These are phyloP conservation scores for Aspergillus kassunensis DNA, from an alignment of 495 filamentous ascomycete species.

Conservation along the genomic window DNA sequence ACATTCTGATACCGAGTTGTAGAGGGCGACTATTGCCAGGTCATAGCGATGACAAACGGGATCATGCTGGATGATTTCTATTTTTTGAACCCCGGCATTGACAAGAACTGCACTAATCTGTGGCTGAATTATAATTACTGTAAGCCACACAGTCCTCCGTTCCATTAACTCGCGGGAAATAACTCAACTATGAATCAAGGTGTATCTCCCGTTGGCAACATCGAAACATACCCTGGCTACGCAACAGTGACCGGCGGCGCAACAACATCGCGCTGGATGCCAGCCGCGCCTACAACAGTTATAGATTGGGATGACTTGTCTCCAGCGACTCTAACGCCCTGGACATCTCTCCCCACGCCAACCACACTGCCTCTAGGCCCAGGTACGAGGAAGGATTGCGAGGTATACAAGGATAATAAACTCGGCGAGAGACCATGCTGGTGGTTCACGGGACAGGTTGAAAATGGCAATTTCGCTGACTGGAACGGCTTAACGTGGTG, in stretches of 20 bases:
- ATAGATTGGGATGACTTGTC: neutral
- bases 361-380: neutral
- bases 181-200: no score
- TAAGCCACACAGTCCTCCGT: neutral
- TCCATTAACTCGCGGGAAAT: neutral
- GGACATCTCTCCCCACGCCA: neutral
- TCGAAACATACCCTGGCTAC: neutral
- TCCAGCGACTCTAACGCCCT: neutral
- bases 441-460: neutral
- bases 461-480: neutral
- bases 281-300: neutral
- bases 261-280: neutral
- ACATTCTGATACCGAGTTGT: neutral
- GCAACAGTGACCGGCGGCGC: neutral
- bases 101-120: constrained; percentile 1
- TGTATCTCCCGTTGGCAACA: neutral
- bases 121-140: constrained; percentile 1
- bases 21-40: constrained; percentile 1
- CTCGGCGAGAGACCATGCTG: neutral
- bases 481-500: neutral
- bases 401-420: neutral
- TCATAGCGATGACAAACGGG: neutral
- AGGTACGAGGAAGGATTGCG: neutral
- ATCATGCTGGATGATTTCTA: neutral
- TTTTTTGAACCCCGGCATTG: constrained; percentile 3